phyloP scores from a whole-genome alignment of 2,329 filamentous ascomycete species.

The Exophiala viscosa region DNA sequence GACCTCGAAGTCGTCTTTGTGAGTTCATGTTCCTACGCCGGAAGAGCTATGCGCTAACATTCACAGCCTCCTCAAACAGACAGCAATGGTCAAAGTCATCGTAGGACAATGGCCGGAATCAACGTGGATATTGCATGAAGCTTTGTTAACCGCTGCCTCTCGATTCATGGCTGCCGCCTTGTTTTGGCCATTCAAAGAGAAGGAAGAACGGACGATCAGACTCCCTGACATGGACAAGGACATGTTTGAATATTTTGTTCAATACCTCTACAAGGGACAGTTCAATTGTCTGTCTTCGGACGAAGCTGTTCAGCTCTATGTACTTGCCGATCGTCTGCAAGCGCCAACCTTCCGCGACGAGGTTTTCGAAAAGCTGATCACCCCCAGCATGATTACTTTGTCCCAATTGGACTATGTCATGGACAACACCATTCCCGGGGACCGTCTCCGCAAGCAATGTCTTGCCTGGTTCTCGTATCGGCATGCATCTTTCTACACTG shows the following conservation, averaged over 20 bases:
- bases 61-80: background rate
- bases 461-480: no score
- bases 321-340: constrained; percentile 9
- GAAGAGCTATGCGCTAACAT: no score
- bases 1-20: no score
- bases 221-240: constrained; percentile 22
- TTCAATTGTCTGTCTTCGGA: background rate
- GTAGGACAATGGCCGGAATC: background rate
- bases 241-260: constrained; percentile 17
- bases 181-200: constrained; percentile 13
- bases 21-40: no score
- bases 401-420: constrained; percentile 3
- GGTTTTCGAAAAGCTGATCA: background rate
- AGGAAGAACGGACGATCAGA: constrained; percentile 7
- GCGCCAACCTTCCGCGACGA: background rate
- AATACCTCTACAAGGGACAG: constrained; percentile 17
- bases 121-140: constrained; percentile 20
- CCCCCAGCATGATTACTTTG: background rate
- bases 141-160: constrained; percentile 10
- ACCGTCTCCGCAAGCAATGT: background rate
- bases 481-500: no score
- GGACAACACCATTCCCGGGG: background rate
- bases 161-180: constrained; percentile 17
- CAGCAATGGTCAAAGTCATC: constrained; percentile 2
- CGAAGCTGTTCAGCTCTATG: background rate